These are phyloP conservation scores for Rubia yunnanensis DNA, from an alignment of 257 asterid species.

Conservation along the genomic window DNA sequence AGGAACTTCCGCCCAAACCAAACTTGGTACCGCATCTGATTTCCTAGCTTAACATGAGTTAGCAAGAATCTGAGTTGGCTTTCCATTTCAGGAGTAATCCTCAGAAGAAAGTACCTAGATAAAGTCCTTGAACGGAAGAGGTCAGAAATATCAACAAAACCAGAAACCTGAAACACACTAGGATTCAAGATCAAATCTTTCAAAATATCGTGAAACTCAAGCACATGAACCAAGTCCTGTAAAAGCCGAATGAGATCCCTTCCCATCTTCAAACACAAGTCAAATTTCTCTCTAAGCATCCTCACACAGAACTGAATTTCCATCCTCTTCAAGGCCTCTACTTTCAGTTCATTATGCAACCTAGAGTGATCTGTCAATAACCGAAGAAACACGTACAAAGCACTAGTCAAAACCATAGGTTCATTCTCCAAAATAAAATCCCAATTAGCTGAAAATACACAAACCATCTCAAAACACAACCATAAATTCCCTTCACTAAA, in stretches of 20 bases:
- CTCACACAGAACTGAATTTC: conserved; percentile 7
- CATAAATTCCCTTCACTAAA: conserved; percentile 3
- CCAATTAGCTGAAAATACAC: conserved; percentile 4
- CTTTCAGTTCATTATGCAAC: neutral
- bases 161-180: neutral
- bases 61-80: neutral
- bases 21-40: neutral
- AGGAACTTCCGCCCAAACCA: conserved; percentile 7
- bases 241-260: conserved; percentile 9
- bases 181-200: conserved; percentile 8
- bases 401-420: conserved; percentile 1
- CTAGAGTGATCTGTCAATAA: conserved; percentile 1
- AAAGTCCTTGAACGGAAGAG: conserved; percentile 1
- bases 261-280: conserved; percentile 1
- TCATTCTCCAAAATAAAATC: conserved; percentile 1
- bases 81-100: conserved; percentile 6
- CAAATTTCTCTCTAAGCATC: conserved; percentile 10
- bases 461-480: conserved; percentile 4
- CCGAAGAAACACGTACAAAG: conserved; percentile 2
- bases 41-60: conserved; percentile 1
- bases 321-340: conserved; percentile 5
- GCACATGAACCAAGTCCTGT: conserved; percentile 3
- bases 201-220: conserved; percentile 3
- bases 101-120: neutral
- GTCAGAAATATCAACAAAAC: neutral